A percentile compares a stretch with the other conserved stretches of the same genome.
phyloP scores from a whole-genome alignment of 1,139 yeast genomes.

The Blastobotrys persicus region DNA sequence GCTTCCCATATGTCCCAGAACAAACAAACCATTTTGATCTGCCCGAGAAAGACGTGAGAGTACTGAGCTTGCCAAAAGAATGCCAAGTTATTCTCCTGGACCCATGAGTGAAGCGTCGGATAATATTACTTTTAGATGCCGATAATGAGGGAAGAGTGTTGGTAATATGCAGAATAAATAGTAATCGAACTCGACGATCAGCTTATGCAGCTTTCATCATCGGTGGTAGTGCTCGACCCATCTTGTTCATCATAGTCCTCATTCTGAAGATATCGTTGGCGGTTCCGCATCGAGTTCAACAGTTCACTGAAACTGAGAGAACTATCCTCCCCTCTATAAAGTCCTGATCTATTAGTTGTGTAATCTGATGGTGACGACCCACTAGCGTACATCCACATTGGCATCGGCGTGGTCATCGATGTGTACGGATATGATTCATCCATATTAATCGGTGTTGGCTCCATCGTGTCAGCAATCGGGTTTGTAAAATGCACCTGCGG shows the following conservation, averaged over 20 bases:
- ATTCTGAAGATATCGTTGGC: not conserved
- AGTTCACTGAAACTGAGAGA: not conserved
- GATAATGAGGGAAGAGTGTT: no score
- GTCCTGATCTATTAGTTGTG: not conserved
- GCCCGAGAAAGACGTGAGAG: no score
- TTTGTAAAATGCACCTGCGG: constrained; percentile 26
- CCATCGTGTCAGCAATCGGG: constrained; percentile 19
- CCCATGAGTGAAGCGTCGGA: no score
- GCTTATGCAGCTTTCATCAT: constrained; percentile 5
- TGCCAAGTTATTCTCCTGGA: no score
- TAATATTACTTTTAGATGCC: not conserved
- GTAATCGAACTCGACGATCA: not conserved
- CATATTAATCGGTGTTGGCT: not conserved
- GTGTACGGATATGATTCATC: not conserved
- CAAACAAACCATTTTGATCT: no score
- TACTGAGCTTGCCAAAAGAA: no score
- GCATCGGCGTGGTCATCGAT: not conserved
- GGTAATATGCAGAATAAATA: constrained; percentile 2
- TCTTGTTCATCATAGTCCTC: not conserved
- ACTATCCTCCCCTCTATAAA: not conserved
- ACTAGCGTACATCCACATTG: not conserved
- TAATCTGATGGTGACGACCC: not conserved
- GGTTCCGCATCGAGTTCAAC: not conserved
- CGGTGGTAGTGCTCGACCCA: constrained; percentile 1
- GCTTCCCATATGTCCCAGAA: no score